Conservation (phyloP, 2,329 filamentous ascomycete genomes). For the Atkinsonella hypoxylon region DNA sequence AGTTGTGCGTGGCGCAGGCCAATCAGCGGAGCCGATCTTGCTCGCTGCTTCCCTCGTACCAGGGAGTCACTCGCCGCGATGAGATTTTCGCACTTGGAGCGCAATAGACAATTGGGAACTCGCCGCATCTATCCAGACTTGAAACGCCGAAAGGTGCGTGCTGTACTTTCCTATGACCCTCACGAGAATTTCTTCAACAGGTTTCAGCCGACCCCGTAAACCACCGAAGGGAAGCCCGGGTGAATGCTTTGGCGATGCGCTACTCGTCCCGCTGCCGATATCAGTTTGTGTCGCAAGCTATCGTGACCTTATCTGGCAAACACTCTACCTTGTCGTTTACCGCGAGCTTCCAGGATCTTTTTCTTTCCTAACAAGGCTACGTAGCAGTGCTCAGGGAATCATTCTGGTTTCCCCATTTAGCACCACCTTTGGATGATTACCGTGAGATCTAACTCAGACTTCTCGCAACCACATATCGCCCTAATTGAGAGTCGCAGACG, state of each 20-base stretch:
- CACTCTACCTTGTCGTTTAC: too few species aligned
- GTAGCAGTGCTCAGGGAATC: too few species aligned
- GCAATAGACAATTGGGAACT: not conserved
- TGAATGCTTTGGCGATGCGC: not conserved
- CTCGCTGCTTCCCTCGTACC: not conserved
- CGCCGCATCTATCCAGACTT: not conserved
- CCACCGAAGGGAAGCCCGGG: not conserved
- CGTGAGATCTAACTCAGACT: too few species aligned
- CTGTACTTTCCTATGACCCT: not conserved
- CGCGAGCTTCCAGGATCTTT: too few species aligned
- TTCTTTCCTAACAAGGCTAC: too few species aligned
- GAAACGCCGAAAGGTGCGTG: not conserved
- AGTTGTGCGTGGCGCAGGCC: constrained; percentile 5
- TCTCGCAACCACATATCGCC: not conserved
- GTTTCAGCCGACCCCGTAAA: not conserved
- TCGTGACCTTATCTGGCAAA: too few species aligned
- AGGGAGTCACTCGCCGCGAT: constrained; percentile 1
- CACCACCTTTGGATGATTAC: too few species aligned
- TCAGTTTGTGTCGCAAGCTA: too few species aligned
- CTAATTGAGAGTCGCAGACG: not conserved
- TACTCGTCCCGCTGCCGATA: not conserved
- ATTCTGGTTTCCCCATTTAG: too few species aligned
- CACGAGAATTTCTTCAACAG: not conserved
- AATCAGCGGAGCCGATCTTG: constrained; percentile 6
- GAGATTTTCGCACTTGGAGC: not conserved